Evolutionary conservation across 2,329 filamentous ascomycete genomes (phyloP).

Genomic region (Ilyonectria mors-panacis): DNA sequence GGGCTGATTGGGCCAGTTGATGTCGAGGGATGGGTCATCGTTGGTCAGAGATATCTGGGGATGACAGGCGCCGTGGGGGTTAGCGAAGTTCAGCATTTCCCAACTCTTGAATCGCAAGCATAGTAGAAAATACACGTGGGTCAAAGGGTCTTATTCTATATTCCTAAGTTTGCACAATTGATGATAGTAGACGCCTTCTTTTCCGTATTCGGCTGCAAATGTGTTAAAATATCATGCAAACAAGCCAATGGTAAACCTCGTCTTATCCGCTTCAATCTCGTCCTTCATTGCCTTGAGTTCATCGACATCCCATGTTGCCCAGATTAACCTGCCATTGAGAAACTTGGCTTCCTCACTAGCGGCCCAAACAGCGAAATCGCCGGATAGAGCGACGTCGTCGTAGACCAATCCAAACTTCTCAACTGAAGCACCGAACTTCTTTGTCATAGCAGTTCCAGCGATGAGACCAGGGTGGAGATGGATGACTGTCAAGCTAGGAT

Average conservation of each 20-base stretch:
- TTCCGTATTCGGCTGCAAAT: too few relatives aligned
- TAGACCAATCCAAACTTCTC: constrained; percentile 29
- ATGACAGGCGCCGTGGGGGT: neutral
- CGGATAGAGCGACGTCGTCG: constrained; percentile 53
- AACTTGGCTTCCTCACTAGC: constrained; percentile 62
- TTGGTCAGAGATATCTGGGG: constrained; percentile 6
- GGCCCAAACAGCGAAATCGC: constrained; percentile 61
- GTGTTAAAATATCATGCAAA: constrained; percentile 12
- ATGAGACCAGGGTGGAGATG: constrained; percentile 61
- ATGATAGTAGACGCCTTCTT: too few relatives aligned
- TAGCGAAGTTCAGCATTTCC: neutral
- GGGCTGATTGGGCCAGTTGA: neutral
- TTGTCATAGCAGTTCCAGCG: constrained; percentile 49
- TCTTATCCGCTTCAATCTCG: constrained; percentile 48
- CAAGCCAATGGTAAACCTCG: constrained; percentile 41
- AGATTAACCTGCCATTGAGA: constrained; percentile 62
- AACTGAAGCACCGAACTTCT: constrained; percentile 27
- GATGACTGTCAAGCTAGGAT: constrained; percentile 55
- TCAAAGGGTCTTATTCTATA: too few relatives aligned
- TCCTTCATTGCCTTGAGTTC: constrained; percentile 59
- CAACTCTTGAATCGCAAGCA: neutral
- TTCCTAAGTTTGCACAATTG: too few relatives aligned
- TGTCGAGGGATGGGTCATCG: neutral
- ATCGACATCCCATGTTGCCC: constrained; percentile 66
- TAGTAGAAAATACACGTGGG: neutral